Percentiles rank a stretch among this genome's conserved stretches.
These are phyloP conservation scores for Entrophospora sp. DNA, from an alignment of 192 early-diverging fungal genomes.

Conservation along the genomic window DNA sequence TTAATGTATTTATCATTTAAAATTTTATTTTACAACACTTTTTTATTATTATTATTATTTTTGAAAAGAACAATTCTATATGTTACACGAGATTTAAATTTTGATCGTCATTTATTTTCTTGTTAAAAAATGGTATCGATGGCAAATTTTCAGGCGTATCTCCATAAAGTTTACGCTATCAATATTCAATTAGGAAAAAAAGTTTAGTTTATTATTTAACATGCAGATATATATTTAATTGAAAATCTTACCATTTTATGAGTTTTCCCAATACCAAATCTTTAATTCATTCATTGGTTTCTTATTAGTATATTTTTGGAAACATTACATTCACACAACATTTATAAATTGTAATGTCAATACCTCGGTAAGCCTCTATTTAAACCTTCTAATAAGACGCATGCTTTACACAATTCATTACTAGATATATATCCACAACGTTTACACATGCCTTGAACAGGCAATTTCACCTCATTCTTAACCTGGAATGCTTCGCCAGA, in stretches of 20 bases:
- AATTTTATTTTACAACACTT: too few species aligned
- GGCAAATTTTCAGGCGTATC: conserved; percentile 3
- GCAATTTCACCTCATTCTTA: conserved; percentile 53
- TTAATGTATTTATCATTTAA: too few species aligned
- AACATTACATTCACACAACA: too few species aligned
- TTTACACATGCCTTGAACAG: conserved; percentile 56
- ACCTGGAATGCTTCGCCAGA: conserved; percentile 84
- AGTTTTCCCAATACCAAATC: conserved; percentile 20
- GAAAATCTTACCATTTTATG: conserved; percentile 2
- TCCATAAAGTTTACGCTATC: conserved; percentile 11
- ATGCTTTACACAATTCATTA: conserved; percentile 90
- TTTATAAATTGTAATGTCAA: too few species aligned
- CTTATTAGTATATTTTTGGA: too few species aligned
- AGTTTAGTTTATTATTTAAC: background rate
- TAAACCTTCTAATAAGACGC: conserved; percentile 84
- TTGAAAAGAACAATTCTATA: too few species aligned
- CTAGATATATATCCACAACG: conserved; percentile 94
- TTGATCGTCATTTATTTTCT: background rate
- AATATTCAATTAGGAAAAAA: background rate
- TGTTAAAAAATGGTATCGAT: background rate
- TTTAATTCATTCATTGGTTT: too few species aligned
- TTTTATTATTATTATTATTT: too few species aligned
- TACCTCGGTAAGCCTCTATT: conserved; percentile 76
- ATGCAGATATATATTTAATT: background rate
- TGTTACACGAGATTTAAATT: too few species aligned